These are phyloP conservation scores for Tetrapisispora arboricola DNA, from an alignment of 805 yeast species.

Conservation along the genomic window DNA sequence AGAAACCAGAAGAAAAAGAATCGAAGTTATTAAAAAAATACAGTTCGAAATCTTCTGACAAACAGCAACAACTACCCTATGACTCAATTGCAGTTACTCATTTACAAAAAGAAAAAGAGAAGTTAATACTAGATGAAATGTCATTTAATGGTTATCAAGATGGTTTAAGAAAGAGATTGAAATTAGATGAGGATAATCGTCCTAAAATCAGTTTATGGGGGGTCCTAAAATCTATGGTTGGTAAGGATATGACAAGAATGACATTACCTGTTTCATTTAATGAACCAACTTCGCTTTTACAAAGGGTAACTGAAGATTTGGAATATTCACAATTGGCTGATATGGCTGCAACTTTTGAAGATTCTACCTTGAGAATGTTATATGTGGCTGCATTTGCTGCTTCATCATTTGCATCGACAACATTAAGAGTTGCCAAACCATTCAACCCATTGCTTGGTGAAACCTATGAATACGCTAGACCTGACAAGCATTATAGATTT, in stretches of 20 bases:
- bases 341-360: conserved; percentile 61
- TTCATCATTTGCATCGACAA: conserved; percentile 88
- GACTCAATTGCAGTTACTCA: conserved; percentile 7
- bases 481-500: conserved; percentile 76
- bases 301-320: conserved; percentile 89
- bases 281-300: conserved; percentile 86
- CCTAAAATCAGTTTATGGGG: conserved; percentile 91
- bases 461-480: conserved; percentile 84
- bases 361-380: conserved; percentile 71
- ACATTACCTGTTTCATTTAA: conserved; percentile 94
- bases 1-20: too few species aligned
- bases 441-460: conserved; percentile 93
- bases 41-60: too few species aligned
- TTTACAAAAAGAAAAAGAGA: conserved; percentile 21
- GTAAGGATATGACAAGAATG: conserved; percentile 95
- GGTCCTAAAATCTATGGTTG: conserved; percentile 84
- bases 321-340: conserved; percentile 76
- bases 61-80: too few species aligned
- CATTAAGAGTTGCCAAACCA: conserved; percentile 88
- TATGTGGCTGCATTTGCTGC: conserved; percentile 91
- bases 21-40: too few species aligned
- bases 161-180: conserved; percentile 58
- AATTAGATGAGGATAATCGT: conserved; percentile 70
- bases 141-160: conserved; percentile 77
- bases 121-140: conserved; percentile 28